Evolutionary conservation across 768 basidiomycete species (phyloP).

Genomic region (Neoboletus magnificus): DNA sequence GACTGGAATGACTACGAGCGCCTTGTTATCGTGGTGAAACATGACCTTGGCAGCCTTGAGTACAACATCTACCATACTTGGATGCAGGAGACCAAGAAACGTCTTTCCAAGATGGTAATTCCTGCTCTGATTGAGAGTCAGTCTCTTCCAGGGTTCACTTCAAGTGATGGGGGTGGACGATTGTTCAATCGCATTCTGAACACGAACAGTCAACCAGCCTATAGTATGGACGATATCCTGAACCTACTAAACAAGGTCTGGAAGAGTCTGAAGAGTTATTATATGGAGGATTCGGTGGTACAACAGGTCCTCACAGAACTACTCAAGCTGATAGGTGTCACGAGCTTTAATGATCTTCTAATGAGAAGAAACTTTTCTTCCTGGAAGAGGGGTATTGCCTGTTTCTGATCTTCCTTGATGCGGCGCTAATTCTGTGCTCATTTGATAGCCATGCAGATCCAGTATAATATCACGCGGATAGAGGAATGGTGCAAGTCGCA

Average conservation of each 20-base stretch:
- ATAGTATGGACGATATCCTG: constrained; percentile 96
- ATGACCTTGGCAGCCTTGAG: constrained; percentile 96
- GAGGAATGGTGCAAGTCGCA: constrained; percentile 99
- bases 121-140: constrained; percentile 98
- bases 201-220: constrained; percentile 84
- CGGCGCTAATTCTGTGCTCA: neutral
- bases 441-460: constrained; percentile 94
- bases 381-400: constrained; percentile 89
- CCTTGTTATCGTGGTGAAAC: constrained; percentile 96
- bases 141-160: constrained; percentile 95
- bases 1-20: constrained; percentile 98
- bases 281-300: constrained; percentile 95
- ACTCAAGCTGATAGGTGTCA: constrained; percentile 92
- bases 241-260: constrained; percentile 96
- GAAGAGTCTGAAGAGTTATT: constrained; percentile 97
- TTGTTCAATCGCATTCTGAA: constrained; percentile 92
- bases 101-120: constrained; percentile 94
- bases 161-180: constrained; percentile 88
- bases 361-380: constrained; percentile 99
- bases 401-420: neutral
- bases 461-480: constrained; percentile 97
- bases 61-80: constrained; percentile 99
- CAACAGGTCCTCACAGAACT: constrained; percentile 95
- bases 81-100: constrained; percentile 98
- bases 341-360: constrained; percentile 95